Conservation (phyloP, 768 basidiomycete species). For the Calocybe gangraenosa region DNA sequence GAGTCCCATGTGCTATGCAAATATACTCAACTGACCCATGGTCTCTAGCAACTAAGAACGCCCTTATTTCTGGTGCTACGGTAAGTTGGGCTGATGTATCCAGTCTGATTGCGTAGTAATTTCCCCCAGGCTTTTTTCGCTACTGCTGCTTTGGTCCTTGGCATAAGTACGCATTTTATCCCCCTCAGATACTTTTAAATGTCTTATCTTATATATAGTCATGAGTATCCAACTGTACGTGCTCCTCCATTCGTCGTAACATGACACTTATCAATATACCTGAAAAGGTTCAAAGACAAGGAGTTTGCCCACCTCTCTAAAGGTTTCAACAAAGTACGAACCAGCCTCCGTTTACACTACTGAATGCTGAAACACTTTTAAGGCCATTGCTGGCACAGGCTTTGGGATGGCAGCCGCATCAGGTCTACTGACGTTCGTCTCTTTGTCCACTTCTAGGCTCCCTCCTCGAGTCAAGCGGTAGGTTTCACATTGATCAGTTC, state of each 20-base stretch:
- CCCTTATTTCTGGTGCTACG: slow-evolving; percentile 5
- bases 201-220: not conserved
- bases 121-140: slow-evolving; percentile 8
- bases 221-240: slow-evolving; percentile 4
- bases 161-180: slow-evolving; percentile 8
- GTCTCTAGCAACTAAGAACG: slow-evolving; percentile 10
- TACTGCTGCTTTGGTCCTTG: slow-evolving; percentile 11
- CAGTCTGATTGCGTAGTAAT: not conserved
- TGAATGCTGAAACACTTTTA: not conserved
- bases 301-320: slow-evolving; percentile 8
- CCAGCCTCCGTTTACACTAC: not conserved
- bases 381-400: slow-evolving; percentile 8
- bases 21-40: not conserved
- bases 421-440: slow-evolving; percentile 5
- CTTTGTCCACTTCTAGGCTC: slow-evolving; percentile 3
- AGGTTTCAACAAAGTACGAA: slow-evolving; percentile 9
- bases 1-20: not conserved
- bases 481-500: not conserved
- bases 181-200: not conserved
- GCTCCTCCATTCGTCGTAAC: not conserved
- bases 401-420: slow-evolving; percentile 10
- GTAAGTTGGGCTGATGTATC: not conserved
- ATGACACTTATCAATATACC: not conserved
- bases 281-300: slow-evolving; percentile 8
- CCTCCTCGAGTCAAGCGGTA: slow-evolving; percentile 12